Base-by-base conservation (phyloP, 2,329 filamentous ascomycete genomes). In the Penicillium sp. region DNA sequence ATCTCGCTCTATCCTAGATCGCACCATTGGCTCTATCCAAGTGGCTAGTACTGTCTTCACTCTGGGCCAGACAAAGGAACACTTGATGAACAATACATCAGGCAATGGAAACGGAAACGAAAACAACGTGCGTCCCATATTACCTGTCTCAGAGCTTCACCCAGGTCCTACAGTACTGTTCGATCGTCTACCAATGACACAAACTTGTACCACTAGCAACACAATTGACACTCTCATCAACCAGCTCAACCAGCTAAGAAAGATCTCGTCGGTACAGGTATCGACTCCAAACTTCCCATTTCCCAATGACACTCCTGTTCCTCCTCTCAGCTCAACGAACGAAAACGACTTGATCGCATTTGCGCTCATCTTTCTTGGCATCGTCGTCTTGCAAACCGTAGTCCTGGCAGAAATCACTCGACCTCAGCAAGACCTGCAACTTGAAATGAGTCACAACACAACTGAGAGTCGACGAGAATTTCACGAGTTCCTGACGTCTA, bases 21-120 rank as follows among this genome's bases (percentile, higher is more conserved):
- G 66, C 39, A 48, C 62, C 11, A 26, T 63, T 11, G 61, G 62
- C n/a, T 58, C 60, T 22, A 48, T 64, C 16, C 63, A 68, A 49
- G 29, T 67, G 39, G 61, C 64, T 16, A 56, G 55, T 35, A 53
- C 61, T 11, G 51, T 61, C 14, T 62, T 66, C 26, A 55, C 56
- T 7, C 50, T 55, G 1, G 39, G 39, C 39, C 39, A 41, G 19
- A 41, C 39, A 41, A 41, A 8, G 11, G 39, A 41, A 10, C 39
- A 41, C 11, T 21, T 41, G 39, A 41, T 21, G 39, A 22, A 22
- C 11, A 9, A 41, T 10, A 41, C 39, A 3, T 10, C 19, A 6
- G 39, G 19, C 13, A 13, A 39, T 11, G n/a, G n/a, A 37, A 37
- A 3, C 35, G n/a, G 4, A 39, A 39, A 22, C 19, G 11, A 4